Evolutionary conservation across 2,329 filamentous ascomycete genomes (phyloP).

Genomic region (Penicillium sp.): DNA sequence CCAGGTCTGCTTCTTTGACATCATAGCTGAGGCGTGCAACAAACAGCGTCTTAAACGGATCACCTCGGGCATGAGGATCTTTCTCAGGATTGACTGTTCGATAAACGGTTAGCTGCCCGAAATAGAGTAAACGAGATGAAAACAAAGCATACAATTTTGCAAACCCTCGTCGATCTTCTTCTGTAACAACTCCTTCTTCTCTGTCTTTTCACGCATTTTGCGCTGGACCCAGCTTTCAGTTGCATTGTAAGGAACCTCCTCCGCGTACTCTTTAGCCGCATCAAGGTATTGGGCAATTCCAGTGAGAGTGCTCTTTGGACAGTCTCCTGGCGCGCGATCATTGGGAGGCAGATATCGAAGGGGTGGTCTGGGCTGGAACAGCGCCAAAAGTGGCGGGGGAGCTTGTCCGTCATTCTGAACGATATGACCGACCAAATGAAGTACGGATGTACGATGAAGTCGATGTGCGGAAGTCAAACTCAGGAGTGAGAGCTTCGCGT

Average conservation of each 20-base stretch:
- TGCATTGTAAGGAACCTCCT: slow-evolving; percentile 69
- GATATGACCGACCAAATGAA: slow-evolving; percentile 20
- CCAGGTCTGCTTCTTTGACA: slow-evolving; percentile 80
- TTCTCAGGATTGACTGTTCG: slow-evolving; percentile 70
- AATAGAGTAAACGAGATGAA: neutral
- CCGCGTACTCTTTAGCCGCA: slow-evolving; percentile 70
- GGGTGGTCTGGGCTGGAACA: slow-evolving; percentile 91
- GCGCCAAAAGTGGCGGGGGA: slow-evolving; percentile 84
- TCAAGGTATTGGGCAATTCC: slow-evolving; percentile 73
- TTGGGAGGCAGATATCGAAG: slow-evolving; percentile 81
- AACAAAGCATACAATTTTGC: slow-evolving; percentile 55
- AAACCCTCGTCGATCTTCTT: slow-evolving; percentile 61
- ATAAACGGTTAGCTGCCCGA: slow-evolving; percentile 11
- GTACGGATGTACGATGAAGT: slow-evolving; percentile 4
- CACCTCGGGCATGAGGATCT: slow-evolving; percentile 84
- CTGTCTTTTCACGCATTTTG: slow-evolving; percentile 75
- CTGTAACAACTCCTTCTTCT: slow-evolving; percentile 69
- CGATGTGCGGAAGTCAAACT: slow-evolving; percentile 18
- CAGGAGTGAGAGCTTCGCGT: slow-evolving; percentile 22
- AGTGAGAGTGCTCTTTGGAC: slow-evolving; percentile 67
- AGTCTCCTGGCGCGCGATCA: slow-evolving; percentile 78
- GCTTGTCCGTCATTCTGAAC: slow-evolving; percentile 83
- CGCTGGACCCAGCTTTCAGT: slow-evolving; percentile 92
- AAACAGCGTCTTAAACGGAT: slow-evolving; percentile 93
- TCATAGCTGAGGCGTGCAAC: slow-evolving; percentile 88